Evolutionary conservation across 345 rosid genomes (phyloP).

Genomic region (Schrenkiella parvula): DNA sequence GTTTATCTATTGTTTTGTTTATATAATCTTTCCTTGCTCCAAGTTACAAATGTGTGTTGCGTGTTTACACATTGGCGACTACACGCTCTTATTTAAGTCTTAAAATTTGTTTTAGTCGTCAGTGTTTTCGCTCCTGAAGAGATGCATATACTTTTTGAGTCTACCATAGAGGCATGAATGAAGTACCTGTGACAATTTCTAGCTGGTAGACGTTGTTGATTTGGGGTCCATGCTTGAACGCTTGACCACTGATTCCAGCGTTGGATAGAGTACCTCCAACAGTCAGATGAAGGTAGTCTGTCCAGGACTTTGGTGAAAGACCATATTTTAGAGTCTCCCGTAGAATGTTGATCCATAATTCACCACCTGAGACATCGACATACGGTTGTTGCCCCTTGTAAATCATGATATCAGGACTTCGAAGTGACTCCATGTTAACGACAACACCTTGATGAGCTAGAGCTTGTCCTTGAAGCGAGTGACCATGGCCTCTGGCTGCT

Average conservation of each 20-base stretch:
- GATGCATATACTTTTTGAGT: neutral
- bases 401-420: constrained; percentile 39
- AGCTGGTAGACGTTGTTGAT: constrained; percentile 75
- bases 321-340: constrained; percentile 73
- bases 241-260: constrained; percentile 96
- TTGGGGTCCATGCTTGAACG: constrained; percentile 88
- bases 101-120: neutral
- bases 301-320: constrained; percentile 92
- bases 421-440: constrained; percentile 76
- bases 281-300: constrained; percentile 89
- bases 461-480: constrained; percentile 93
- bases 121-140: neutral
- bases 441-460: constrained; percentile 80
- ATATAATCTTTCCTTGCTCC: neutral
- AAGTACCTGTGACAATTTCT: constrained; percentile 83
- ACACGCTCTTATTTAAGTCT: neutral
- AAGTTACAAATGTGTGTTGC: constrained; percentile 15
- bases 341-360: constrained; percentile 81
- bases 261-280: constrained; percentile 92
- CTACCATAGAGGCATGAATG: neutral
- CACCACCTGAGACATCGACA: constrained; percentile 91
- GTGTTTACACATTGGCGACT: constrained; percentile 1
- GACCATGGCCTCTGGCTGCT: constrained; percentile 94
- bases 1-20: neutral
- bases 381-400: constrained; percentile 47